These are phyloP conservation scores for Trichodelitschia bisporula DNA, from an alignment of 495 filamentous ascomycete genomes.

Conservation along the genomic window DNA sequence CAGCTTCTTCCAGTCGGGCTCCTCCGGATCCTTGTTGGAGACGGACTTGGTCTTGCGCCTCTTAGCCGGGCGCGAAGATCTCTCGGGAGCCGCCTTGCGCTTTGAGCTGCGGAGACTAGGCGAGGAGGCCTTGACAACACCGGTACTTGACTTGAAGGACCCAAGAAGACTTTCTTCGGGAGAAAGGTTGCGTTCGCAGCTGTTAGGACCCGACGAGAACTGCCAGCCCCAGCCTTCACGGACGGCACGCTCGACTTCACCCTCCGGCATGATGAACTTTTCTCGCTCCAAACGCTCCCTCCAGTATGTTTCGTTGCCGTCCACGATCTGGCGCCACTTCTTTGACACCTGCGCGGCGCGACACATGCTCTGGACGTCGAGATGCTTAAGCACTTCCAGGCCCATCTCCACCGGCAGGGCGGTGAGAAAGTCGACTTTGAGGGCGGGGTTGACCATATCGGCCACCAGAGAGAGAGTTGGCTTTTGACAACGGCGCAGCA, in stretches of 20 bases:
- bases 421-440: constrained; percentile 80
- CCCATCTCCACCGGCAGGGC: constrained; percentile 70
- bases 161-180: constrained; percentile 1
- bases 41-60: constrained; percentile 21
- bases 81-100: constrained; percentile 28
- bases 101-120: constrained; percentile 13
- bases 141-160: constrained; percentile 4
- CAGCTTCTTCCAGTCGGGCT: constrained; percentile 17
- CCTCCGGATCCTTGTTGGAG: constrained; percentile 12
- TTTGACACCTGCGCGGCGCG: constrained; percentile 84
- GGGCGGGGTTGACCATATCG: constrained; percentile 78
- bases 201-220: constrained; percentile 47
- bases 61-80: no score
- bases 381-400: constrained; percentile 63
- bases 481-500: constrained; percentile 69
- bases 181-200: constrained; percentile 52
- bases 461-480: constrained; percentile 82
- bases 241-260: constrained; percentile 69
- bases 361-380: constrained; percentile 73
- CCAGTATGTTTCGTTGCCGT: constrained; percentile 86
- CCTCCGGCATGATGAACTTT: constrained; percentile 50
- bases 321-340: constrained; percentile 71
- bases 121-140: not conserved
- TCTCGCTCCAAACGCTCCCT: constrained; percentile 76
- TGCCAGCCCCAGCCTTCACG: constrained; percentile 99